Evolutionary conservation across 2,329 filamentous ascomycete species (phyloP), one percentile per base, ranked within the genome.

Genomic region (Trichoderma oligosporum): DNA sequence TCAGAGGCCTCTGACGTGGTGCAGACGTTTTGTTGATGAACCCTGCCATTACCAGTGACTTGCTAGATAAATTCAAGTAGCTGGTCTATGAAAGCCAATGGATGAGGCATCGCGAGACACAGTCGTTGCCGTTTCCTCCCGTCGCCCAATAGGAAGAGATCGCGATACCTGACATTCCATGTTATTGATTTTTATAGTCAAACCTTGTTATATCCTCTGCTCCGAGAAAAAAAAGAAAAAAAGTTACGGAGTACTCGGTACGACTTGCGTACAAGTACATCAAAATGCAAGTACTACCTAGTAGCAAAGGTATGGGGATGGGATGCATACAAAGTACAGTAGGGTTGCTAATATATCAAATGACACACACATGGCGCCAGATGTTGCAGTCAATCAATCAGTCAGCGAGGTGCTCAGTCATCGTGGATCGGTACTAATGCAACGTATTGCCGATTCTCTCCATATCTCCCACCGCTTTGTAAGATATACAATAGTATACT

Each of bases 1-100:
- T 41, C 48, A 41, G 38, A 41, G 18, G 48, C 11, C 36, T 52
- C 48, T 44, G 49, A 44, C 49, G 49, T 53, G 49, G 27, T 42
- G 38, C 29, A 36, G 29, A 42, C 44, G 48, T 31, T 42, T 41
- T 41, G 27, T 38, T 52, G 36, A 27, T 24, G 48, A 52, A 42
- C 48, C 48, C 48, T 52, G 48, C 36, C 48, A 9, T 14, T 38
- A 9, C 46, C 46, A 38, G 22, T 52, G 25, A 18, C 48, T 33
- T n/a, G n/a, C n/a, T n/a, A n/a, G n/a, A n/a, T n/a, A n/a, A n/a
- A n/a, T n/a, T n/a, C n/a, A n/a, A n/a, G n/a, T n/a, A n/a, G n/a
- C n/a, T n/a, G n/a, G n/a, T n/a, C n/a, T n/a, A n/a, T n/a, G n/a
- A n/a, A n/a, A n/a, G n/a, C n/a, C n/a, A n/a, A n/a, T 41, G 36